A percentile compares a stretch with the other conserved stretches of the same genome.
These are phyloP conservation scores for Trichosporon ovoides DNA, from an alignment of 1,284 basidiomycete species.

Conservation along the genomic window DNA sequence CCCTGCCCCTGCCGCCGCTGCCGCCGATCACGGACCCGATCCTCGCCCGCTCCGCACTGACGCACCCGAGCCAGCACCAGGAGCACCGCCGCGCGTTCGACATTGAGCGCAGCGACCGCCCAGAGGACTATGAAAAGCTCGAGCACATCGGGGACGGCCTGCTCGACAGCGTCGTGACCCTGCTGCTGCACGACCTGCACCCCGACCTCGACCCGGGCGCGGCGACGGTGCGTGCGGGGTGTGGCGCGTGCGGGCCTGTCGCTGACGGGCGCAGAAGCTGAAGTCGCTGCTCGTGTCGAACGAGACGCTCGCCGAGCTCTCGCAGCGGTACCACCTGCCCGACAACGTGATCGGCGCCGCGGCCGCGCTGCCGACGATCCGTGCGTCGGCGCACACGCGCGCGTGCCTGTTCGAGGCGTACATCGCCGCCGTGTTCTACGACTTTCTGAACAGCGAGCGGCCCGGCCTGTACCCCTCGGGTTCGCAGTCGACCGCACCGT, in stretches of 20 bases:
- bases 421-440: slow-evolving; percentile 37
- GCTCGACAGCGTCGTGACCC: slow-evolving; percentile 29
- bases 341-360: slow-evolving; percentile 24
- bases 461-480: slow-evolving; percentile 11
- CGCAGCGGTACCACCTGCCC: slow-evolving; percentile 25
- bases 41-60: slow-evolving; percentile 22
- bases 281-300: slow-evolving; percentile 36
- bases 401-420: slow-evolving; percentile 35
- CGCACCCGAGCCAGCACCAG: slow-evolving; percentile 24
- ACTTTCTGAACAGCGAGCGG: slow-evolving; percentile 20
- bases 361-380: slow-evolving; percentile 15
- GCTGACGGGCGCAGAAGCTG: slow-evolving; percentile 21
- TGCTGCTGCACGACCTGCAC: slow-evolving; percentile 35
- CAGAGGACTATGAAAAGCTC: slow-evolving; percentile 41
- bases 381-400: slow-evolving; percentile 23
- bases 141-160: slow-evolving; percentile 42
- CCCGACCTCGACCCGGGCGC: slow-evolving; percentile 32
- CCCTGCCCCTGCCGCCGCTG: slow-evolving; percentile 28
- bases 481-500: not conserved
- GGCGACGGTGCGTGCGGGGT: slow-evolving; percentile 29
- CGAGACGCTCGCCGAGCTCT: slow-evolving; percentile 30
- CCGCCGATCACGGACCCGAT: slow-evolving; percentile 28
- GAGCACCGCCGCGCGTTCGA: slow-evolving; percentile 8
- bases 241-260: not conserved
- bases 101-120: slow-evolving; percentile 13